A percentile compares a stretch with the other conserved stretches of the same genome.
phyloP scores from a whole-genome alignment of 2,329 filamentous ascomycete species.

The Aspergillus quadricinctus region DNA sequence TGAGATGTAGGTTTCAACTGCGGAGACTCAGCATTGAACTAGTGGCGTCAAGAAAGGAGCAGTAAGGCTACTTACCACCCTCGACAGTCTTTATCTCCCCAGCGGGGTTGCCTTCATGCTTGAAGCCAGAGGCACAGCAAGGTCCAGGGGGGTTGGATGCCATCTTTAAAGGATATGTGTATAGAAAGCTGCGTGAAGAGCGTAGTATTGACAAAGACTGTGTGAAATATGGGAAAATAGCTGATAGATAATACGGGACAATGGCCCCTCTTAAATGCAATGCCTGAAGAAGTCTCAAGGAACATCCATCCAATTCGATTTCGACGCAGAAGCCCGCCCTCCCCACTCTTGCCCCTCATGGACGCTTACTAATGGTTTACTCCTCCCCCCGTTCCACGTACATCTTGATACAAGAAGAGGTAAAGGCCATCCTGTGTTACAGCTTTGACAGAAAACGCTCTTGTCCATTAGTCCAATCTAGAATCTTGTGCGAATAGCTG shows the following conservation, averaged over 20 bases:
- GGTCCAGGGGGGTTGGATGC: slow-evolving; percentile 47
- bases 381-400: background rate
- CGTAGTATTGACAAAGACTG: background rate
- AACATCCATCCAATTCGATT: background rate
- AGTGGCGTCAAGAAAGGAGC: background rate
- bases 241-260: background rate
- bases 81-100: slow-evolving; percentile 47
- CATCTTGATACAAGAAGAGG: background rate
- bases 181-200: background rate
- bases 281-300: slow-evolving; percentile 1
- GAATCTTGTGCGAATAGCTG: background rate
- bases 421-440: too few relatives aligned
- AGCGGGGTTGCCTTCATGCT: slow-evolving; percentile 47
- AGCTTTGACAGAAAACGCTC: background rate
- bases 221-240: background rate
- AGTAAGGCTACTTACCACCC: slow-evolving; percentile 33
- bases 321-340: background rate
- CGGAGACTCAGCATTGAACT: background rate
- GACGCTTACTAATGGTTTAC: background rate
- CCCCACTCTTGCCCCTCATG: slow-evolving; percentile 3
- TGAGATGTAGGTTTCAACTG: slow-evolving; percentile 54
- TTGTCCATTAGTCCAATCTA: background rate
- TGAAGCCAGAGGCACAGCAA: slow-evolving; percentile 48
- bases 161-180: slow-evolving; percentile 33
- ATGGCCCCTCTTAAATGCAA: slow-evolving; percentile 7